Conservation (phyloP, 805 yeast genomes). For the Zygoascus bituminiphila region DNA sequence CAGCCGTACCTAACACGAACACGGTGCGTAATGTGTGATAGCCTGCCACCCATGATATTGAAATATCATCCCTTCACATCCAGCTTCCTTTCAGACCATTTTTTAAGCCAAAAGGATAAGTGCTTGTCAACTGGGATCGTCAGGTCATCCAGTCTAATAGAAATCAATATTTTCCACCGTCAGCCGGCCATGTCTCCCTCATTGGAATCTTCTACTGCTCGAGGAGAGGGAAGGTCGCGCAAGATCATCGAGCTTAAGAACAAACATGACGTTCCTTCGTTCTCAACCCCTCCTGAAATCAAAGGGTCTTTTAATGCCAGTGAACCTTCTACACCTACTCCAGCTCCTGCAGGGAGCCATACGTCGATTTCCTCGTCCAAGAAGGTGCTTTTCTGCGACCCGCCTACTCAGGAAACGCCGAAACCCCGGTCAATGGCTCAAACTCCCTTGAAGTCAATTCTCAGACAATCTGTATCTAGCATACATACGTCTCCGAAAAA, state of each 20-base stretch:
- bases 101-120: too few relatives aligned
- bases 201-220: not conserved
- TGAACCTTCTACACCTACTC: not conserved
- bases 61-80: not conserved
- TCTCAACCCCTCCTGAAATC: not conserved
- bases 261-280: not conserved
- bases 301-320: not conserved
- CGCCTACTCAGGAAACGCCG: not conserved
- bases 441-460: conserved; percentile 2
- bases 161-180: not conserved
- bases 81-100: too few relatives aligned
- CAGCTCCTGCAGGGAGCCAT: not conserved
- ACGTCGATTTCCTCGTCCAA: not conserved
- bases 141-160: too few relatives aligned
- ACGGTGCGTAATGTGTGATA: not conserved
- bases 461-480: not conserved
- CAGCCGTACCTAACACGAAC: not conserved
- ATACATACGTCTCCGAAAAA: not conserved
- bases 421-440: not conserved
- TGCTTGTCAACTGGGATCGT: too few relatives aligned
- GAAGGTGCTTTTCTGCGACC: conserved; percentile 2
- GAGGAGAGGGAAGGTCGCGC: not conserved
- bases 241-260: not conserved
- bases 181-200: not conserved
- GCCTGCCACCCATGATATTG: not conserved